These are phyloP conservation scores for Pseudogymnoascus sp. DNA, from an alignment of 2,329 filamentous ascomycete species.

Conservation along the genomic window DNA sequence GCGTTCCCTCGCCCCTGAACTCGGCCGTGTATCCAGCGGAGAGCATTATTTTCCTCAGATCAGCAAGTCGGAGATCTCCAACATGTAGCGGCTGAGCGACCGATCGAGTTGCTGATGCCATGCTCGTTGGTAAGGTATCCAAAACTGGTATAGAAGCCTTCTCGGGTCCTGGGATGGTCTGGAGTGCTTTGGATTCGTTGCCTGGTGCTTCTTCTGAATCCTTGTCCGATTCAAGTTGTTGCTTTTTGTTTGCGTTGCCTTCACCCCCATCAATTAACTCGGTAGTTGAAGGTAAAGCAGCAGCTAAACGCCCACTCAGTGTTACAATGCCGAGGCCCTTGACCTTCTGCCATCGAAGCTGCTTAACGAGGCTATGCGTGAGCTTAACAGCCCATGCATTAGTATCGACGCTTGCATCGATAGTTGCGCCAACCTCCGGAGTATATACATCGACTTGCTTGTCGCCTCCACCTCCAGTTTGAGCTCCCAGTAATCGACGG, in stretches of 20 bases:
- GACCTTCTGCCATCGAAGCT: conserved; percentile 90
- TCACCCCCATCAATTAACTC: conserved; percentile 34
- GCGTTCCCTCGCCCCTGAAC: conserved; percentile 84
- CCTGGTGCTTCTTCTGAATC: conserved; percentile 15
- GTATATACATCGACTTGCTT: conserved; percentile 66
- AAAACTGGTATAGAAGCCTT: conserved; percentile 29
- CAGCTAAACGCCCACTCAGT: conserved; percentile 66
- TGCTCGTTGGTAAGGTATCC: conserved; percentile 42
- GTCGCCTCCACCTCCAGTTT: conserved; percentile 35
- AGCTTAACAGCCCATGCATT: conserved; percentile 96
- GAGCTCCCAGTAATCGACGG: conserved; percentile 52
- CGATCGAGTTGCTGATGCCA: conserved; percentile 66
- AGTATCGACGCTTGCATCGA: conserved; percentile 93
- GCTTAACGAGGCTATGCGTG: conserved; percentile 73
- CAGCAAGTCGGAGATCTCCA: conserved; percentile 81
- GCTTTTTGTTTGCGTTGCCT: conserved; percentile 35
- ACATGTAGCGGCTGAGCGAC: conserved; percentile 87
- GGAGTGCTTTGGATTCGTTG: conserved; percentile 9
- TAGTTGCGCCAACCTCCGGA: conserved; percentile 60
- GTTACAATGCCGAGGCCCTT: conserved; percentile 84
- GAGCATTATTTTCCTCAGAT: conserved; percentile 78
- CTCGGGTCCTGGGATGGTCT: conserved; percentile 10
- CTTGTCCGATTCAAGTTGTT: conserved; percentile 31
- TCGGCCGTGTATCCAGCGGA: conserved; percentile 77
- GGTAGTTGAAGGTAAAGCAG: conserved; percentile 31